Conservation (phyloP, 2,329 filamentous ascomycete genomes). For the Cadophora sp. region DNA sequence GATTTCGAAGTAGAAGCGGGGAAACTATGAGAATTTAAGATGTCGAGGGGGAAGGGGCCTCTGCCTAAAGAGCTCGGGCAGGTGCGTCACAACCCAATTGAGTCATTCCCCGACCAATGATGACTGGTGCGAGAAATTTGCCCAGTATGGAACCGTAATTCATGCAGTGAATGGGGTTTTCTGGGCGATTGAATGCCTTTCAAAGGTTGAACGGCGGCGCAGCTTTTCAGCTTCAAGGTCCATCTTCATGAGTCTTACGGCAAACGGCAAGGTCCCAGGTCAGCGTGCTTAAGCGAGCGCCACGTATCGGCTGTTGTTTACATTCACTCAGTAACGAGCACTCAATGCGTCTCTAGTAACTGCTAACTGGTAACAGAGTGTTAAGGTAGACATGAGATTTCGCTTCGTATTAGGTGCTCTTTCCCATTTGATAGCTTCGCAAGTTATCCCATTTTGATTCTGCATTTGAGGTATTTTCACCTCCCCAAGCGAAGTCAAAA, state of each 20-base stretch:
- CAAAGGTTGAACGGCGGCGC: not conserved
- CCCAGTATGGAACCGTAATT: not conserved
- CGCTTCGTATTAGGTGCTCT: too few relatives aligned
- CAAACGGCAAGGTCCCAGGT: not conserved
- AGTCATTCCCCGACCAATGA: not conserved
- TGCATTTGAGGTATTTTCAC: too few relatives aligned
- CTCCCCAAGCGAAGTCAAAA: too few relatives aligned
- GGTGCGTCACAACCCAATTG: conserved; percentile 1
- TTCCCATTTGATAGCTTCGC: too few relatives aligned
- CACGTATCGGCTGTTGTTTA: not conserved
- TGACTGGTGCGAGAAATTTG: not conserved
- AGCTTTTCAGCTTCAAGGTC: conserved; percentile 2
- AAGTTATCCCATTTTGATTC: too few relatives aligned
- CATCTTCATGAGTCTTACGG: conserved; percentile 12
- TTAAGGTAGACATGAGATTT: too few relatives aligned
- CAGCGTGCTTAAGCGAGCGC: conserved; percentile 1
- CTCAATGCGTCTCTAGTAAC: too few relatives aligned
- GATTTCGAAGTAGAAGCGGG: not conserved
- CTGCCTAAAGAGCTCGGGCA: conserved; percentile 5
- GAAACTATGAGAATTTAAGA: not conserved
- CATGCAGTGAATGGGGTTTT: not conserved
- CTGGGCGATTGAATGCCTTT: not conserved
- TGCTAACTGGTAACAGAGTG: too few relatives aligned
- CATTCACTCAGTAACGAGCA: not conserved
- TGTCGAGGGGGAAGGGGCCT: not conserved